These are phyloP conservation scores for Oryza meyeriana DNA, from an alignment of 176 grass and related monocot genomes.

Conservation along the genomic window DNA sequence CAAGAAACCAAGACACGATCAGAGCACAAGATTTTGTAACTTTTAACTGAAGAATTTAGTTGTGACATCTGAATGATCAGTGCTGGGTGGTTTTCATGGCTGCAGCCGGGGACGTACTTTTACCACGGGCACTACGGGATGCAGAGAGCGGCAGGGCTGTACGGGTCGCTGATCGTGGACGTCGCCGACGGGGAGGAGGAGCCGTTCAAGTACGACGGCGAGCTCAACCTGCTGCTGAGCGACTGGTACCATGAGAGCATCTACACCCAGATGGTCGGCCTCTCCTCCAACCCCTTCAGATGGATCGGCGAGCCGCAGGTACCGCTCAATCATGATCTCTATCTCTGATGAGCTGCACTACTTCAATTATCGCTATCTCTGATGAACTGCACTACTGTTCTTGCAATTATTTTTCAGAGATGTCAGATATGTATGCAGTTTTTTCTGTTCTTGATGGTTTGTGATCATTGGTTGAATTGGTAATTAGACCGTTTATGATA, in stretches of 20 bases:
- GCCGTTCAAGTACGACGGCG: conserved; percentile 80
- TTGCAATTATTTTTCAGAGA: neutral
- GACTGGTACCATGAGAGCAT: conserved; percentile 92
- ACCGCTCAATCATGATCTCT: neutral
- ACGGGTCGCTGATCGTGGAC: conserved; percentile 78
- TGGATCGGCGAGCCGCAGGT: conserved; percentile 96
- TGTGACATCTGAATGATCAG: neutral
- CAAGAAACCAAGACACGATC: neutral
- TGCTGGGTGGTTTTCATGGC: neutral
- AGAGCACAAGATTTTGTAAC: neutral
- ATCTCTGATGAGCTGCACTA: neutral
- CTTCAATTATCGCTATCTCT: neutral
- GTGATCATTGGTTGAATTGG: neutral
- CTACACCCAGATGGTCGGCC: conserved; percentile 70
- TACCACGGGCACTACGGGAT: conserved; percentile 95
- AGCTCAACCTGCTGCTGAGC: conserved; percentile 71
- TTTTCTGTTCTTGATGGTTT: neutral
- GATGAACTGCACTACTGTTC: neutral
- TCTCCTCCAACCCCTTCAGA: conserved; percentile 65
- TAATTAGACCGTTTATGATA: neutral
- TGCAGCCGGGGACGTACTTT: conserved; percentile 77
- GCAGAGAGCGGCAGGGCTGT: conserved; percentile 86
- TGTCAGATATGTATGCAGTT: neutral
- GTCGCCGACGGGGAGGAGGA: conserved; percentile 64
- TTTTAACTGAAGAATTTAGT: neutral